phyloP scores from a whole-genome alignment of 768 basidiomycete genomes.

The Suillus discolor region DNA sequence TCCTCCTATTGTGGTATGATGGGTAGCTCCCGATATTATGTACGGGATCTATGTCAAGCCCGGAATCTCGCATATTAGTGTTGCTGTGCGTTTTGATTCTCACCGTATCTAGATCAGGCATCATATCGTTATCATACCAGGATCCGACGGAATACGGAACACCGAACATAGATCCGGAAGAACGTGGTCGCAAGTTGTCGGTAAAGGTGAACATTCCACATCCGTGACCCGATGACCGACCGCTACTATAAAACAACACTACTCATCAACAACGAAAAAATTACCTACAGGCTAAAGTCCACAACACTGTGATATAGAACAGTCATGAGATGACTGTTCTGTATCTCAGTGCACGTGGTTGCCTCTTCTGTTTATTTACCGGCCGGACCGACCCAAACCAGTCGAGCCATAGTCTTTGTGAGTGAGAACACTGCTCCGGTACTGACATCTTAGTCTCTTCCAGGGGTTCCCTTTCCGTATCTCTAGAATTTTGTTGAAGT shows the following conservation, averaged over 20 bases:
- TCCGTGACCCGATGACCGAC: too few relatives aligned
- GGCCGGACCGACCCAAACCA: neutral
- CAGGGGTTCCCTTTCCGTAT: neutral
- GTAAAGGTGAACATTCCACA: too few relatives aligned
- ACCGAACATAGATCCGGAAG: too few relatives aligned
- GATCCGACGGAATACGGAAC: too few relatives aligned
- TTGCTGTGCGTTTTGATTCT: too few relatives aligned
- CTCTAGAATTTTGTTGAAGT: neutral
- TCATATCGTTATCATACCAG: too few relatives aligned
- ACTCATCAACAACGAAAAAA: neutral
- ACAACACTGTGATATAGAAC: conserved; percentile 1
- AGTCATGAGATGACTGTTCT: neutral
- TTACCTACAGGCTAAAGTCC: neutral
- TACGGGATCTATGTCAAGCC: too few relatives aligned
- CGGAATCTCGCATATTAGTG: too few relatives aligned
- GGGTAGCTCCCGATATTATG: too few relatives aligned
- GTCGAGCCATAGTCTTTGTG: neutral
- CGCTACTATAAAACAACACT: neutral
- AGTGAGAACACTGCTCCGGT: neutral
- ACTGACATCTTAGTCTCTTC: neutral
- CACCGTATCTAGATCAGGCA: too few relatives aligned
- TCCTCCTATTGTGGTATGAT: too few relatives aligned
- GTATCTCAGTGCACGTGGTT: neutral
- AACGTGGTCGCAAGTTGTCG: too few relatives aligned
- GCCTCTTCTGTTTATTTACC: neutral